These are phyloP conservation scores for Lipomyces kockii DNA, from an alignment of 805 yeast species.

Conservation along the genomic window DNA sequence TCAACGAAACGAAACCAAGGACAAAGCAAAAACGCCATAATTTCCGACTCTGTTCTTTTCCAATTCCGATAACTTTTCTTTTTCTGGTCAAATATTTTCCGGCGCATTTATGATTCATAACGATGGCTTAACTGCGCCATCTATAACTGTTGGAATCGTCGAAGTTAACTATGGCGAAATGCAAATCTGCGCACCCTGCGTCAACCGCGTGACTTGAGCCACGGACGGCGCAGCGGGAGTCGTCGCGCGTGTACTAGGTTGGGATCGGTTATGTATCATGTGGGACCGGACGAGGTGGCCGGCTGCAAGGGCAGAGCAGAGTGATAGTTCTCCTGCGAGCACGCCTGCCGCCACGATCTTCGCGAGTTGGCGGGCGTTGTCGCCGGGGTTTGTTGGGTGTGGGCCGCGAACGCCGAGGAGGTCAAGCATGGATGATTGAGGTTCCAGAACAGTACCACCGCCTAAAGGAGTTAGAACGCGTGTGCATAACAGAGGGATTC, in stretches of 20 bases:
- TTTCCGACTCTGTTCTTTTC: background rate
- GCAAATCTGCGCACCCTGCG: constrained; percentile 77
- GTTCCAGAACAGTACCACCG: constrained; percentile 97
- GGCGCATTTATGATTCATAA: background rate
- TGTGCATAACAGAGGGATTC: background rate
- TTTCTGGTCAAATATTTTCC: background rate
- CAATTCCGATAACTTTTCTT: background rate
- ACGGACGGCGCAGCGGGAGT: constrained; percentile 42
- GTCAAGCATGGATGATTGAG: constrained; percentile 96
- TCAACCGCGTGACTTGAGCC: constrained; percentile 55
- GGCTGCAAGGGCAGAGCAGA: constrained; percentile 95
- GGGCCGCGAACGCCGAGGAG: constrained; percentile 95
- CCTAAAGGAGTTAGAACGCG: constrained; percentile 44
- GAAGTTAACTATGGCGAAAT: constrained; percentile 56
- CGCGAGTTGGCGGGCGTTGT: constrained; percentile 91
- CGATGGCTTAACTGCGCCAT: background rate
- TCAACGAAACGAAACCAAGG: constrained; percentile 1
- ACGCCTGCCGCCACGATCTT: constrained; percentile 92
- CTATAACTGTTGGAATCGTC: background rate
- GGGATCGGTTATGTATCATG: constrained; percentile 86
- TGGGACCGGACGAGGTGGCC: constrained; percentile 98
- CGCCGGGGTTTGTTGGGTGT: constrained; percentile 90
- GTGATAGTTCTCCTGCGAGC: constrained; percentile 91
- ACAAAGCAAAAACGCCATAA: constrained; percentile 1
- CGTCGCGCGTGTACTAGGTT: constrained; percentile 40